Evolutionary conservation across 176 grass and related monocot species (phyloP).

Genomic region (Alloteropsis semialata): DNA sequence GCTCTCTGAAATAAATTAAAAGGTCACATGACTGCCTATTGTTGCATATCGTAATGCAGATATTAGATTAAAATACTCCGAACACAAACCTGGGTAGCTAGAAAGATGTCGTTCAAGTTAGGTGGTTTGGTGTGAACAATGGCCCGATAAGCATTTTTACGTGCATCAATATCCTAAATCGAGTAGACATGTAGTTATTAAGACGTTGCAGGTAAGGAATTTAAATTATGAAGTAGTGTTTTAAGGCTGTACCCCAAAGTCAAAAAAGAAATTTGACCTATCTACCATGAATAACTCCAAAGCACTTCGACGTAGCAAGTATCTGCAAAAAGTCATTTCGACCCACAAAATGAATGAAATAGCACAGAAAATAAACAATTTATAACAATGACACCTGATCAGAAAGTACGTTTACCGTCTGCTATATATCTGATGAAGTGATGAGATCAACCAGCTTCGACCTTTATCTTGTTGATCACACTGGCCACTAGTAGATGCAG

Average conservation of each 20-base stretch:
- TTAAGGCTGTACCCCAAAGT: constrained; percentile 73
- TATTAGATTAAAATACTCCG: constrained; percentile 11
- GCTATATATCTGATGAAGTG: constrained; percentile 96
- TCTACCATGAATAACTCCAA: constrained; percentile 99
- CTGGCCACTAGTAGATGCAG: constrained; percentile 53
- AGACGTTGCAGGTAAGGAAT: constrained; percentile 5
- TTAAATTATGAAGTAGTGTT: constrained; percentile 17
- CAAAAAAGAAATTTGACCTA: constrained; percentile 97
- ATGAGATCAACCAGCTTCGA: constrained; percentile 96
- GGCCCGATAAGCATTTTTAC: constrained; percentile 90
- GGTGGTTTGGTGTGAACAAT: constrained; percentile 90
- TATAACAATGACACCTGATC: constrained; percentile 31
- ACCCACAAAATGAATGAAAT: constrained; percentile 24
- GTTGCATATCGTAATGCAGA: constrained; percentile 6
- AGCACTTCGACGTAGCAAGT: constrained; percentile 92
- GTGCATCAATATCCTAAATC: constrained; percentile 77
- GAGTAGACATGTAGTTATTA: constrained; percentile 32
- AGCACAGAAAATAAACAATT: constrained; percentile 1
- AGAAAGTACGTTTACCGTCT: constrained; percentile 61
- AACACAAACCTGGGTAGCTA: constrained; percentile 86
- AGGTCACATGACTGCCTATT: constrained; percentile 14
- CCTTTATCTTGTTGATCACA: constrained; percentile 74
- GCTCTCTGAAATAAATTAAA: constrained; percentile 77
- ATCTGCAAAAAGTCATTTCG: constrained; percentile 53
- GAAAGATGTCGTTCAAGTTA: constrained; percentile 93